A percentile compares a stretch with the other conserved stretches of the same genome.
Conservation (phyloP, 192 early-diverging fungal genomes). For the Lunasporangiospora selenospora region DNA sequence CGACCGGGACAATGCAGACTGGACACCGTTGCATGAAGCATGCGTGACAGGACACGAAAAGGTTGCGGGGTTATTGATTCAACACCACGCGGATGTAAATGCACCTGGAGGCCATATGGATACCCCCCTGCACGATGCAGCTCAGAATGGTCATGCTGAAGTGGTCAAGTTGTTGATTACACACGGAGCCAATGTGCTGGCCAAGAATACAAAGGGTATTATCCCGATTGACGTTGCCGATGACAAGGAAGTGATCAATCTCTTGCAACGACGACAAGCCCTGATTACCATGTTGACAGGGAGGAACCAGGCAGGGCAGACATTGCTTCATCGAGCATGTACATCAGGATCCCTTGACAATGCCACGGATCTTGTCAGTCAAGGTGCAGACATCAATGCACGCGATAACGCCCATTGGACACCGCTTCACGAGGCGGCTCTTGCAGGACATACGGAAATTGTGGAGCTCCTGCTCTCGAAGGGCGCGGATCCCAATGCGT, state of each 20-base stretch:
- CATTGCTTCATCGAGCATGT: constrained; percentile 57
- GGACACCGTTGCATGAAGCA: constrained; percentile 77
- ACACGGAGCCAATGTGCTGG: constrained; percentile 62
- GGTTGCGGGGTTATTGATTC: constrained; percentile 53
- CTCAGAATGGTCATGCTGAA: constrained; percentile 54
- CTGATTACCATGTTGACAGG: constrained; percentile 45
- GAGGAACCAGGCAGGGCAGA: constrained; percentile 55
- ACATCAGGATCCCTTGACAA: constrained; percentile 57
- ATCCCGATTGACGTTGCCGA: constrained; percentile 54
- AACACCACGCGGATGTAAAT: constrained; percentile 55
- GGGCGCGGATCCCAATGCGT: constrained; percentile 65
- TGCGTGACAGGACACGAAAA: constrained; percentile 55
- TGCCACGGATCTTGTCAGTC: constrained; percentile 54
- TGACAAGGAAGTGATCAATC: constrained; percentile 49
- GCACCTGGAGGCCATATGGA: constrained; percentile 69
- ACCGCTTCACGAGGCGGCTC: constrained; percentile 62
- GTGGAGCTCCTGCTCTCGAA: constrained; percentile 55
- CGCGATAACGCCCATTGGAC: constrained; percentile 73
- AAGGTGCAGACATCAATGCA: constrained; percentile 72
- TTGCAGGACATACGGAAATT: constrained; percentile 52
- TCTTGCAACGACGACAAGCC: constrained; percentile 44
- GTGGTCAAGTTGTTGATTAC: constrained; percentile 55
- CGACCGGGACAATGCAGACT: constrained; percentile 69
- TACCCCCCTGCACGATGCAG: constrained; percentile 76
- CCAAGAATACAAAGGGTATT: constrained; percentile 52